phyloP scores from a whole-genome alignment of 1,139 yeast genomes.

The Kurtzmaniella quercitrusa region DNA sequence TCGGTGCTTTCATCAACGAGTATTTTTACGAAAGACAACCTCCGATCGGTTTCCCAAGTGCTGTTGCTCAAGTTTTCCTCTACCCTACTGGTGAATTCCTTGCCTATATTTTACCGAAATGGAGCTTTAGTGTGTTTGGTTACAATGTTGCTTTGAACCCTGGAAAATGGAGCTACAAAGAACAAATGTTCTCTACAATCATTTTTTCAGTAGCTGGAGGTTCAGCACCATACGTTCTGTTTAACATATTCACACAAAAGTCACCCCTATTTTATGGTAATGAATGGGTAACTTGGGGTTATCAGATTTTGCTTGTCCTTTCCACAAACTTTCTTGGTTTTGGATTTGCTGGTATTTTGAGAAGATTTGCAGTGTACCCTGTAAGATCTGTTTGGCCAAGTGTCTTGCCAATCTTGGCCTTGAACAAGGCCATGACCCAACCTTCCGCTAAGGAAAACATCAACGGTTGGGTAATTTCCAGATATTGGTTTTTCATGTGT shows the following conservation, averaged over 20 bases:
- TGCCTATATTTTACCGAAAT: slow-evolving; percentile 36
- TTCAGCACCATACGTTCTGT: slow-evolving; percentile 37
- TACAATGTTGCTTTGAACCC: slow-evolving; percentile 43
- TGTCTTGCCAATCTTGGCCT: slow-evolving; percentile 50
- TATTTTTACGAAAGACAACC: slow-evolving; percentile 59
- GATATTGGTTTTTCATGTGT: slow-evolving; percentile 27
- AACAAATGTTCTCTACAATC: slow-evolving; percentile 58
- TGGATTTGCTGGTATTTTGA: slow-evolving; percentile 59
- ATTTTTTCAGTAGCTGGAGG: slow-evolving; percentile 41
- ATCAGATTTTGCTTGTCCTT: slow-evolving; percentile 45
- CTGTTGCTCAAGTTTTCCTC: slow-evolving; percentile 53
- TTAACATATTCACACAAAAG: slow-evolving; percentile 40
- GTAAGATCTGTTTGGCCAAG: slow-evolving; percentile 55
- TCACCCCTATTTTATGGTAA: slow-evolving; percentile 33
- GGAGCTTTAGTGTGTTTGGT: slow-evolving; percentile 34
- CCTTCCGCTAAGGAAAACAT: slow-evolving; percentile 38
- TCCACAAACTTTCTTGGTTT: slow-evolving; percentile 59
- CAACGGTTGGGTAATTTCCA: slow-evolving; percentile 33
- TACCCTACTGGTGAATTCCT: slow-evolving; percentile 30
- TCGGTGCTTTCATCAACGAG: slow-evolving; percentile 56
- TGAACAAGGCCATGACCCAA: slow-evolving; percentile 47
- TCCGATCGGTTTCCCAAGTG: slow-evolving; percentile 36
- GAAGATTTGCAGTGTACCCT: slow-evolving; percentile 57
- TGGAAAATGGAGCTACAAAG: slow-evolving; percentile 65
- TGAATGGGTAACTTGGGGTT: slow-evolving; percentile 45